A percentile compares a stretch with the other conserved stretches of the same genome.
phyloP scores from a whole-genome alignment of 2,329 filamentous ascomycete species.

The Sclerotinia trifoliorum region DNA sequence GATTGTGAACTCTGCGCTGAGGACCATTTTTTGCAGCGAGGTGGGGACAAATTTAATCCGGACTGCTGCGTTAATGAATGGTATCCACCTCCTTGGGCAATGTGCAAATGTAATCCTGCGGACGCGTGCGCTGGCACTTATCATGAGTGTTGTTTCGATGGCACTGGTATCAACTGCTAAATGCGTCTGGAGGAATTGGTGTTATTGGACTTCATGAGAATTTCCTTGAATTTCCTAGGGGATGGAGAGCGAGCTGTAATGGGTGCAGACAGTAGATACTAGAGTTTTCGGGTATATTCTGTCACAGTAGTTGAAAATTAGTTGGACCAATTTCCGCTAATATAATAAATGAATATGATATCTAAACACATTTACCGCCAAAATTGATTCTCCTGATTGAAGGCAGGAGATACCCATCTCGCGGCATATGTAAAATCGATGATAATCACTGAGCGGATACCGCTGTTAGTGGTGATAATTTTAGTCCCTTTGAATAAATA shows the following conservation, averaged over 20 bases:
- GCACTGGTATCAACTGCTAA: background rate
- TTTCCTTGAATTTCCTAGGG: background rate
- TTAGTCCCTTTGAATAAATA: too few relatives aligned
- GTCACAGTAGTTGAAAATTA: background rate
- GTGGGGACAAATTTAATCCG: accelerated
- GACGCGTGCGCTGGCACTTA: background rate
- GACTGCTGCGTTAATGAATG: background rate
- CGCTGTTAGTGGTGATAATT: too few relatives aligned
- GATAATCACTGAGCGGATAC: background rate
- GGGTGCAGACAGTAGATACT: background rate
- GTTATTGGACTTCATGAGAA: background rate
- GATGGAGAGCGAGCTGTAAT: background rate
- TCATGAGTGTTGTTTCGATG: background rate
- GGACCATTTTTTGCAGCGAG: background rate
- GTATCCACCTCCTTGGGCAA: background rate
- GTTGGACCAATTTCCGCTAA: background rate
- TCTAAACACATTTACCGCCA: background rate
- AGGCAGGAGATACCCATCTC: too few relatives aligned
- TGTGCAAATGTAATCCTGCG: background rate
- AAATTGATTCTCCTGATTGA: background rate
- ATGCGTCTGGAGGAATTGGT: background rate
- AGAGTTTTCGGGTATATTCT: constrained; percentile 9
- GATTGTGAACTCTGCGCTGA: background rate
- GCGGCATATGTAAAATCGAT: background rate
- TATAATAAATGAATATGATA: background rate